Evolutionary conservation across 2,329 filamentous ascomycete species (phyloP).

Genomic region (Penicillium sp.): DNA sequence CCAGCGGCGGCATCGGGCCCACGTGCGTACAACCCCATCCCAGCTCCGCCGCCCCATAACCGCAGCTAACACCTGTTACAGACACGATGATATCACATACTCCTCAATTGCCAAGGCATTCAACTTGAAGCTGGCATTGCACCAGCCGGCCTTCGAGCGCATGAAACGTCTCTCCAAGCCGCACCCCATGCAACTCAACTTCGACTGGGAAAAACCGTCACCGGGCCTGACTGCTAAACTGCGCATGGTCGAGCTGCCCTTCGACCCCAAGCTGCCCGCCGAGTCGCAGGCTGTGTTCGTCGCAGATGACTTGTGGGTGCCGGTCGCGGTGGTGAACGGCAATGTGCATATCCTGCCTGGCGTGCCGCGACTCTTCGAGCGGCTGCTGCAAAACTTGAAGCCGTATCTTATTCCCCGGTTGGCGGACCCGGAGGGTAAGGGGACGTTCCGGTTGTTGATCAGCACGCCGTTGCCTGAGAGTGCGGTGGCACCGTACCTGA

Average conservation of each 20-base stretch:
- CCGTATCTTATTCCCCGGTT: slow-evolving; percentile 68
- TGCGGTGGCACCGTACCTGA: slow-evolving; percentile 76
- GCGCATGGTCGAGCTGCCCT: slow-evolving; percentile 86
- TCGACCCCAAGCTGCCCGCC: slow-evolving; percentile 63
- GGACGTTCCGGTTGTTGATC: slow-evolving; percentile 74
- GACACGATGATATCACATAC: slow-evolving; percentile 98
- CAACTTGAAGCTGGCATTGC: slow-evolving; percentile 69
- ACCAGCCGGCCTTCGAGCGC: slow-evolving; percentile 71
- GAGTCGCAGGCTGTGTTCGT: slow-evolving; percentile 76
- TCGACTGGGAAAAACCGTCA: slow-evolving; percentile 82
- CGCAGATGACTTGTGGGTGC: slow-evolving; percentile 83
- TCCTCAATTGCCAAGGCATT: slow-evolving; percentile 91
- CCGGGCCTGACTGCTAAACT: slow-evolving; percentile 75
- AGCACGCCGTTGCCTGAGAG: slow-evolving; percentile 88
- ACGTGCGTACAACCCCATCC: slow-evolving; percentile 60
- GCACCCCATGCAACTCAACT: slow-evolving; percentile 68
- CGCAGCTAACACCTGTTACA: slow-evolving; percentile 37
- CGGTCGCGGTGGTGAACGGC: slow-evolving; percentile 81
- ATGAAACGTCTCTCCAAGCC: slow-evolving; percentile 81
- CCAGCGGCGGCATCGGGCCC: slow-evolving; percentile 91
- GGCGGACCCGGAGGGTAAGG: slow-evolving; percentile 76
- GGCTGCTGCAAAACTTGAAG: slow-evolving; percentile 73
- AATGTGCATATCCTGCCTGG: slow-evolving; percentile 93
- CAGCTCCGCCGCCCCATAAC: background rate
- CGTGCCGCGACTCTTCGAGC: slow-evolving; percentile 79